Conservation (phyloP, 345 rosid species). For the Rhodamnia argentea region DNA sequence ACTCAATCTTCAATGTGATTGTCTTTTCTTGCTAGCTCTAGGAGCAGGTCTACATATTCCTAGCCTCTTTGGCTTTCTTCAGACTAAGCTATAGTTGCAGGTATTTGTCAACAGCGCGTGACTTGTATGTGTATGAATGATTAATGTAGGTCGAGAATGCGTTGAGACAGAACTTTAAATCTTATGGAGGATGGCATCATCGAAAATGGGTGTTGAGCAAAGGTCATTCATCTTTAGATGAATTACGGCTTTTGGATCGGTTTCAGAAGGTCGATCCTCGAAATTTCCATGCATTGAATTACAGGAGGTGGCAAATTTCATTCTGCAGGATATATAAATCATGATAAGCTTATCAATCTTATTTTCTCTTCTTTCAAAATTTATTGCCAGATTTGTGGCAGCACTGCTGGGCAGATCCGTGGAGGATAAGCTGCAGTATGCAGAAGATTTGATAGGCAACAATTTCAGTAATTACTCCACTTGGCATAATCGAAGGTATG, state of each 20-base stretch:
- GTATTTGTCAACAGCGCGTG: neutral
- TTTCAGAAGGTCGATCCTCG: constrained; percentile 59
- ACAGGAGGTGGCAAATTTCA: constrained; percentile 49
- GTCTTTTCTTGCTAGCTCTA: neutral
- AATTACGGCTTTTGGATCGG: constrained; percentile 48
- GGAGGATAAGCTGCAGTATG: constrained; percentile 68
- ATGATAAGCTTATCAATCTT: neutral
- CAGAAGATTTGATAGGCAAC: constrained; percentile 41
- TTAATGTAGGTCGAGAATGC: constrained; percentile 65
- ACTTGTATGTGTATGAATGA: neutral
- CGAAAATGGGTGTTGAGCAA: constrained; percentile 80
- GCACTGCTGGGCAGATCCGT: constrained; percentile 56
- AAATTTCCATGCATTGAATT: constrained; percentile 93
- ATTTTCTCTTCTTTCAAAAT: neutral
- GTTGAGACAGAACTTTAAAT: constrained; percentile 61
- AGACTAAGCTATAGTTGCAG: neutral
- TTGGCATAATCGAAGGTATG: constrained; percentile 92
- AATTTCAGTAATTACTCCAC: constrained; percentile 95
- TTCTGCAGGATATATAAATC: neutral
- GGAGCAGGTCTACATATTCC: neutral
- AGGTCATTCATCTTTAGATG: constrained; percentile 63
- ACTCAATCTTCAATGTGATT: neutral
- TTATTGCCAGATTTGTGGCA: constrained; percentile 55
- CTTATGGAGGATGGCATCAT: constrained; percentile 94
- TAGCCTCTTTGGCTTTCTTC: neutral